Conservation (phyloP, 1,139 yeast species). For the Pneumocystis wakefieldiae region DNA sequence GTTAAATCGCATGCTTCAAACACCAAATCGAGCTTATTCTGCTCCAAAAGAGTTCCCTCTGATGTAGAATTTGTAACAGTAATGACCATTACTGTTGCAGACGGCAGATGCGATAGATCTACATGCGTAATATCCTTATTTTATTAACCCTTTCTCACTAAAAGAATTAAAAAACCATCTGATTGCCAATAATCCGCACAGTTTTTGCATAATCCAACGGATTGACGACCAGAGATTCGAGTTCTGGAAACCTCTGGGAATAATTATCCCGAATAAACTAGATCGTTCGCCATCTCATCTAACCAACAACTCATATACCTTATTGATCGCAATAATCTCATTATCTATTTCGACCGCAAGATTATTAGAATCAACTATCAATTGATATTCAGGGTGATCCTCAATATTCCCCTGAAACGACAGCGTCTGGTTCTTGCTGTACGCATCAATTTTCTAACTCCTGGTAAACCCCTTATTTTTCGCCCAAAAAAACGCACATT, state of each 20-base stretch:
- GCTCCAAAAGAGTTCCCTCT: constrained; percentile 24
- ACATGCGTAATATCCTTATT: constrained; percentile 4
- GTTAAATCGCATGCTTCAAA: constrained; percentile 36
- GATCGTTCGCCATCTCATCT: neutral
- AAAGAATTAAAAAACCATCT: constrained; percentile 13
- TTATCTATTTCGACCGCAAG: constrained; percentile 40
- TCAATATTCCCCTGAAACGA: constrained; percentile 22
- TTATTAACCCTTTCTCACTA: neutral
- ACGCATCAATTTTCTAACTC: constrained; percentile 18
- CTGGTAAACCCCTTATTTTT: neutral
- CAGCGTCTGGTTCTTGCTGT: constrained; percentile 6
- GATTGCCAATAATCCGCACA: constrained; percentile 39
- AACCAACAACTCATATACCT: constrained; percentile 10
- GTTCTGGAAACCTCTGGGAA: constrained; percentile 52
- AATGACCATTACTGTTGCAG: constrained; percentile 56
- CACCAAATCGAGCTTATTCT: constrained; percentile 30
- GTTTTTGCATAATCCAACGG: constrained; percentile 50
- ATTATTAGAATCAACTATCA: constrained; percentile 43
- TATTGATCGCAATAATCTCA: constrained; percentile 40
- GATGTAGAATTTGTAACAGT: constrained; percentile 55
- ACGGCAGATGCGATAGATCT: constrained; percentile 20
- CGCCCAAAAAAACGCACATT: neutral
- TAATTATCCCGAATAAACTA: constrained; percentile 39
- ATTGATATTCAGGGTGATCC: constrained; percentile 31
- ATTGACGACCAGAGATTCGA: constrained; percentile 47